These are phyloP conservation scores for Calycina herbarum DNA, from an alignment of 2,329 filamentous ascomycete species.

Conservation along the genomic window DNA sequence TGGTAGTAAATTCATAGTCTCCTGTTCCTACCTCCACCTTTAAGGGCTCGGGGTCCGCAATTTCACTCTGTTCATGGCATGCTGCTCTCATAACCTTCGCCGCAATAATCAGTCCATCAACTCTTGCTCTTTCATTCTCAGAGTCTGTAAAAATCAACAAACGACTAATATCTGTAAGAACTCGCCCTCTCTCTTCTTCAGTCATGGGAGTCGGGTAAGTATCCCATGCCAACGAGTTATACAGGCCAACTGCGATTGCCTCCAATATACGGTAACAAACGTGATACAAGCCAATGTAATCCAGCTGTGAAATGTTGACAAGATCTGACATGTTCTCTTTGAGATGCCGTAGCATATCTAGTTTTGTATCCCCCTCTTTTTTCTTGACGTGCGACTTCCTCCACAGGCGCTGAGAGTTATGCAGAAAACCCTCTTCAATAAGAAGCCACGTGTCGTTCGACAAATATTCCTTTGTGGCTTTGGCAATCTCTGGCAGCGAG, in stretches of 20 bases:
- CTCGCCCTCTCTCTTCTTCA: too few species aligned
- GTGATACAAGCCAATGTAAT: background rate
- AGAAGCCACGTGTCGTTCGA: background rate
- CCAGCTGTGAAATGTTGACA: background rate
- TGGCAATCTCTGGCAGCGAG: background rate
- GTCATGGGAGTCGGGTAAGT: too few species aligned
- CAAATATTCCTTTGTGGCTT: background rate
- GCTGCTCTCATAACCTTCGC: too few species aligned
- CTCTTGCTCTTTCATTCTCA: too few species aligned
- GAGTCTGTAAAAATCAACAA: too few species aligned
- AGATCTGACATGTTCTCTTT: background rate
- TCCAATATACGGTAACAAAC: background rate
- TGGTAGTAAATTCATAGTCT: too few species aligned
- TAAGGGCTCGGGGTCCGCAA: too few species aligned
- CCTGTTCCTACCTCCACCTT: too few species aligned
- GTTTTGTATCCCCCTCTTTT: background rate
- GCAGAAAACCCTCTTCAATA: background rate
- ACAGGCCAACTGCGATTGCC: background rate
- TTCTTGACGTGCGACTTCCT: background rate
- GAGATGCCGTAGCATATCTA: background rate
- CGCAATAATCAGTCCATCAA: too few species aligned
- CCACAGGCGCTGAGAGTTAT: background rate
- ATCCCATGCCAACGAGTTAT: too few species aligned
- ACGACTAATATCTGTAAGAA: too few species aligned
- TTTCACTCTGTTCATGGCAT: too few species aligned